These are phyloP conservation scores for Debaryomycetaceae sp. DNA, from an alignment of 1,139 yeast genomes.

Conservation along the genomic window DNA sequence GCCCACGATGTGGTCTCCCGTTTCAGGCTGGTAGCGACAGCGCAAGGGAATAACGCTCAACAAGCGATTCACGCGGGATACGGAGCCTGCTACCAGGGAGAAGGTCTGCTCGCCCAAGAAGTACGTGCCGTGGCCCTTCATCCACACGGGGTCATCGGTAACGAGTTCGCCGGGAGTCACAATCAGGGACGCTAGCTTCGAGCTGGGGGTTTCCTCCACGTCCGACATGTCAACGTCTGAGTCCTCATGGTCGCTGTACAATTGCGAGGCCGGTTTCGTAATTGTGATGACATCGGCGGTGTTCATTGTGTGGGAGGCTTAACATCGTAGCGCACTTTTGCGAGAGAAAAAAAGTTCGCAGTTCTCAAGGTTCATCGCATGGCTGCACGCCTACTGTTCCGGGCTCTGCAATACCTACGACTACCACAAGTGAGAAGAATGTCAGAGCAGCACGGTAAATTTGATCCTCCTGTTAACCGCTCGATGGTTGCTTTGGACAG, in stretches of 20 bases:
- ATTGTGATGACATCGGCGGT: slow-evolving; percentile 24
- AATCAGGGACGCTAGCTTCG: slow-evolving; percentile 13
- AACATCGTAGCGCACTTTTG: too few species aligned
- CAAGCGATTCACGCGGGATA: slow-evolving; percentile 76
- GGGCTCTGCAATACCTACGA: too few species aligned
- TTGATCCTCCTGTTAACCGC: slow-evolving; percentile 59
- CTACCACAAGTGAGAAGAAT: too few species aligned
- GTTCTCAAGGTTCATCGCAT: too few species aligned
- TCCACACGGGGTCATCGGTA: slow-evolving; percentile 93
- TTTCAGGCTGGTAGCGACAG: slow-evolving; percentile 84
- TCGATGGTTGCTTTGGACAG: slow-evolving; percentile 59
- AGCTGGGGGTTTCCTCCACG: slow-evolving; percentile 6
- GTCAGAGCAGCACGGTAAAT: too few species aligned
- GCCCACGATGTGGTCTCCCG: slow-evolving; percentile 95
- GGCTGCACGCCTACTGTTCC: too few species aligned
- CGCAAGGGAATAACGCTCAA: slow-evolving; percentile 78
- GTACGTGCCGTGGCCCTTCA: slow-evolving; percentile 98
- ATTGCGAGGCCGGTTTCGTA: slow-evolving; percentile 18
- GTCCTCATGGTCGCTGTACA: slow-evolving; percentile 4
- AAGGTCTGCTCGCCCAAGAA: slow-evolving; percentile 60
- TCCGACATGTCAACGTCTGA: slow-evolving; percentile 19
- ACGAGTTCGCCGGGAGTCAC: slow-evolving; percentile 98
- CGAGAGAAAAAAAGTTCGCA: too few species aligned
- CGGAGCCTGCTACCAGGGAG: slow-evolving; percentile 88
- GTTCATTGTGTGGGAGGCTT: background rate